Base-by-base conservation (phyloP, 352 stramenopile genomes). In the Aphanomyces cochlioides region DNA sequence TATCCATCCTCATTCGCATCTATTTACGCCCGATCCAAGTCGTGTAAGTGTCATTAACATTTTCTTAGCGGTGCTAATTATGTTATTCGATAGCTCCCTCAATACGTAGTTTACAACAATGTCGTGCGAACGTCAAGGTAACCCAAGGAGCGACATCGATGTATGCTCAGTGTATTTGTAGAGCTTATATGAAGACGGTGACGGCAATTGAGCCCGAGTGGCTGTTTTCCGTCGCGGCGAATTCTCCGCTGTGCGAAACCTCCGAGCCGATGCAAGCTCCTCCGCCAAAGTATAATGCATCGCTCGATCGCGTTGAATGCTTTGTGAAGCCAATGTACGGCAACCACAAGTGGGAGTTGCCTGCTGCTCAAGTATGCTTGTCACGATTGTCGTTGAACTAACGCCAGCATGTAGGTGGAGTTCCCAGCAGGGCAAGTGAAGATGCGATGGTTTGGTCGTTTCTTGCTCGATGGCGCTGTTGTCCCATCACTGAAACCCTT, bases 161-260 rank as follows among this genome's bases (percentile, higher is more conserved):
- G n/a, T 53, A 15, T 47, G 21, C 34, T 43, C 39, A 66, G 28
- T 21, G 21, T 37, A 1, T 15, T 12, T 7, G n/a, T 39, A 61
- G 54, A 65, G 83, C 84, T 60, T 98, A 98, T 82, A 98, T 99
- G 93, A 97, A 94, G 72, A 98, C 89, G 72, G 96, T 99, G 34
- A 99, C 97, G 7, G 93, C 96, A 1, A 93, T 99, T 13, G 97
- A 99, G 69, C 91, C 95, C 5, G 85, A 97, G 74, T 99, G 97
- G 97, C 88, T 99, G 17, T 78, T 82, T n/a, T 79, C 79, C 4
- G 86, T 94, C n/a, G 85, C 78, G 8, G 83, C 89, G 70, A 80
- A 82, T 61, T 91, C 84, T 28, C 84, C 87, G 40, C 66, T 94
- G 57, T 92, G 85, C 69, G 82, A 80, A 53, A 92, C 87, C 61